phyloP scores from a whole-genome alignment of 169 alveolate species.

The Eimeria zaria region DNA sequence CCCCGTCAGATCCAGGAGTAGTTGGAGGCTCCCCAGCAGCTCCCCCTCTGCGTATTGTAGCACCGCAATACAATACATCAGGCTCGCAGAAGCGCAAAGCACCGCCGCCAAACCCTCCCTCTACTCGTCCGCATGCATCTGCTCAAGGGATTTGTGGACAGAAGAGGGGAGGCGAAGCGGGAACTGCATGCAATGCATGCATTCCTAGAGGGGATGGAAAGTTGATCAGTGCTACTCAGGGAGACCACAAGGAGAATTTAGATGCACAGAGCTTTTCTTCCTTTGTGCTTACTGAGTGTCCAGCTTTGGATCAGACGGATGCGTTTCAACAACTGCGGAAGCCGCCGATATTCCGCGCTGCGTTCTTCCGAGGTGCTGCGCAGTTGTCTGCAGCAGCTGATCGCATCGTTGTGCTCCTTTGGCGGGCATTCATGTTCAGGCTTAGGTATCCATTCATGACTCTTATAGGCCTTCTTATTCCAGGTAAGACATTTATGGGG shows the following conservation, averaged over 20 bases:
- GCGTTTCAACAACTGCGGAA: slow-evolving; percentile 18
- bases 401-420: slow-evolving; percentile 49
- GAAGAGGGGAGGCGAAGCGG: no score
- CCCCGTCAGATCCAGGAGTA: slow-evolving; percentile 41
- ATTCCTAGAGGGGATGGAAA: background rate
- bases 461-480: slow-evolving; percentile 59
- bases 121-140: background rate
- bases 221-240: background rate
- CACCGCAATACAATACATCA: background rate
- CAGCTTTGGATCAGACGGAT: slow-evolving; percentile 10
- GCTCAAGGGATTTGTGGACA: background rate
- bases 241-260: background rate
- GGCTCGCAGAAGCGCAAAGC: background rate
- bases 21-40: background rate
- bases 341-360: background rate
- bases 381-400: slow-evolving; percentile 26
- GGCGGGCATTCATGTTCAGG: slow-evolving; percentile 56
- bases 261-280: slow-evolving; percentile 37
- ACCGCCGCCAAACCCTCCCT: background rate
- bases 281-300: slow-evolving; percentile 10
- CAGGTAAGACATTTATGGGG: slow-evolving; percentile 37
- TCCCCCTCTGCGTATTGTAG: background rate
- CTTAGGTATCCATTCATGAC: slow-evolving; percentile 38
- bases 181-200: background rate
- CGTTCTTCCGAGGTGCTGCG: background rate